These are phyloP conservation scores for Tuber aestivum DNA, from an alignment of 495 filamentous ascomycete genomes.

Conservation along the genomic window DNA sequence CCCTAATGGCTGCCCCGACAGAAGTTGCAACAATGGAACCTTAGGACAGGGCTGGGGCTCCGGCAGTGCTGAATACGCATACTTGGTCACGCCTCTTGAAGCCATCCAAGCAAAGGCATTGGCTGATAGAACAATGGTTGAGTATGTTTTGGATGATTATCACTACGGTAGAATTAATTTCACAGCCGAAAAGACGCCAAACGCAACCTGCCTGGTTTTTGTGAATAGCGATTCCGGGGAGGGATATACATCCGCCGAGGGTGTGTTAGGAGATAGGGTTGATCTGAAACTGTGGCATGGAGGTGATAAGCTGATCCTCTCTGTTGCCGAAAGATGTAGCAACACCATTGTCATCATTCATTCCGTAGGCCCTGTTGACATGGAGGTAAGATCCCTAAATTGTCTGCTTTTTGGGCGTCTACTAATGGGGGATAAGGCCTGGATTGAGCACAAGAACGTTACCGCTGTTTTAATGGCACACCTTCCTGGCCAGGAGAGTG, in stretches of 20 bases:
- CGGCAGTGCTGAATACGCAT: conserved; percentile 80
- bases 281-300: conserved; percentile 71
- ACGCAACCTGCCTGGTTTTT: conserved; percentile 62
- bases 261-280: conserved; percentile 73
- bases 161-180: background rate
- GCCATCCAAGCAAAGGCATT: conserved; percentile 70
- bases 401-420: background rate
- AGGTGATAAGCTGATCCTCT: conserved; percentile 64
- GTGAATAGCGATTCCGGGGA: conserved; percentile 59
- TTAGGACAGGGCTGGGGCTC: conserved; percentile 85
- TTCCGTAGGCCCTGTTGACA: conserved; percentile 75
- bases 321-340: conserved; percentile 66
- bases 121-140: conserved; percentile 42
- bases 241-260: conserved; percentile 57
- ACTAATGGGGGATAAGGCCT: conserved; percentile 41
- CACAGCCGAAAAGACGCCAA: conserved; percentile 44
- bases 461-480: conserved; percentile 81
- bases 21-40: conserved; percentile 74
- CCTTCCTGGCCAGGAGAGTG: conserved; percentile 84
- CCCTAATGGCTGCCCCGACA: conserved; percentile 52
- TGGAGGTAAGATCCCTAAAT: conserved; percentile 52
- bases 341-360: conserved; percentile 80
- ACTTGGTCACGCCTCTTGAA: conserved; percentile 74
- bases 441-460: conserved; percentile 72
- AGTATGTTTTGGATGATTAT: conserved; percentile 8